phyloP scores from a whole-genome alignment of 1,284 basidiomycete genomes.

The Tilletiopsis washingtonensis region DNA sequence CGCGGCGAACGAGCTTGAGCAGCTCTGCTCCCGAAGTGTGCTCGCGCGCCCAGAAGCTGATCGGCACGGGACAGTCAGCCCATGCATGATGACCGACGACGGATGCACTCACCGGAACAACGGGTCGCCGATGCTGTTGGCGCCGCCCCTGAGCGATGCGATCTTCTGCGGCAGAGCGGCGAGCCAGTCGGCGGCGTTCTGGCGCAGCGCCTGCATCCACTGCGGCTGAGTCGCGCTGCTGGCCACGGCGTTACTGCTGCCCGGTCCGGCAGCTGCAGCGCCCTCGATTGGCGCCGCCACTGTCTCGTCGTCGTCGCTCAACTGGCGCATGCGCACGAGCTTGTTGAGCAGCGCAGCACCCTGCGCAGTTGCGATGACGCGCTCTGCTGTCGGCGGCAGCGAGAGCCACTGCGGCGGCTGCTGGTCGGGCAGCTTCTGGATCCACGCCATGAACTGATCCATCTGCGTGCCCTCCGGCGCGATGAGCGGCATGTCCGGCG shows the following conservation, averaged over 20 bases:
- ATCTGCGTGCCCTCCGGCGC: constrained; percentile 43
- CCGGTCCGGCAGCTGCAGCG: no score
- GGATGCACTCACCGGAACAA: constrained; percentile 22
- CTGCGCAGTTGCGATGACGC: constrained; percentile 39
- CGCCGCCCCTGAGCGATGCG: constrained; percentile 11
- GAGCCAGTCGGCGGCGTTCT: constrained; percentile 31
- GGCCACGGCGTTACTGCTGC: background rate
- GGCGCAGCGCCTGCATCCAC: constrained; percentile 37
- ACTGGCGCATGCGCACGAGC: constrained; percentile 37
- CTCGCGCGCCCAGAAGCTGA: constrained; percentile 43
- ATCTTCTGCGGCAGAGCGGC: constrained; percentile 16
- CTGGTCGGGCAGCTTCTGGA: constrained; percentile 38
- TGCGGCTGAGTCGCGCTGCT: constrained; percentile 7
- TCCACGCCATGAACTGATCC: constrained; percentile 41
- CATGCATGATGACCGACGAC: no score
- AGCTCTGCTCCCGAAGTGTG: constrained; percentile 23
- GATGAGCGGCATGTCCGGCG: constrained; percentile 21
- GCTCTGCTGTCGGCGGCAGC: constrained; percentile 41
- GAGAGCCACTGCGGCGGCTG: constrained; percentile 45
- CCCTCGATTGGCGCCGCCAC: background rate
- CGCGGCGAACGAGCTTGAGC: constrained; percentile 22
- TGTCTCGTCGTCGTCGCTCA: constrained; percentile 34
- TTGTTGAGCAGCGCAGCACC: constrained; percentile 31
- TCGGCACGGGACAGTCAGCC: no score
- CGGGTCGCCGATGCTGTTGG: constrained; percentile 30